Base-by-base conservation (phyloP, 2,329 filamentous ascomycete species). In the Lizonia empirigonia region DNA sequence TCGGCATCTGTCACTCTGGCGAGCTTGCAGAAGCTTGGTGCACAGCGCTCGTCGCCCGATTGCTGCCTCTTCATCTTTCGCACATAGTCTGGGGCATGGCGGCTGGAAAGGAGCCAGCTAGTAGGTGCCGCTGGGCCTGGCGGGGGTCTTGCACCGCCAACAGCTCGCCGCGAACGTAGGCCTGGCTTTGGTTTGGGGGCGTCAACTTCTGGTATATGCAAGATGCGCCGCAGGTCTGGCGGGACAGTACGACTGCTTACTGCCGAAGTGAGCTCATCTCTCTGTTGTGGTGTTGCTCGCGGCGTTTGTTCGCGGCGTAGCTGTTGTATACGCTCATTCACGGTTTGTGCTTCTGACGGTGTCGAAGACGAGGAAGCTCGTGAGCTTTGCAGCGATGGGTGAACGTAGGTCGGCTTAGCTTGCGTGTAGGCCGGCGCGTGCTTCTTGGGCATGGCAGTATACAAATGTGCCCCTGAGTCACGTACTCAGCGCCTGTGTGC, bases 261-360 rank as follows among this genome's bases (percentile, higher is more conserved):
- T 45, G 66, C 63, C 56, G 74, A 72, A 37, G 74, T 76, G 27
- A 80, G 62, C 42, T 74, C 70, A 67, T 79, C 72, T 29, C 73
- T 68, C 52, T 77, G 76, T 61, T 76, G 73, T 39, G 70, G 59
- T 2, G 68, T 71, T n/a, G 73, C 63, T 38, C 67, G 59, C 1
- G 72, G 72, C 19, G 71, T 58, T 53, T 78, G 74, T 47, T 77
- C 71, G 42, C 71, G 73, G 15, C 78, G 76, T 9, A 80, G 70
- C 56, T 77, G 76, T 36, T 72, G 69, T 42, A 80, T 74, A 33
- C 75, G 75, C 60, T 80, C 74, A 61, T 78, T 80, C 58, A 80
- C 77, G n/a, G 69, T 69, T 29, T 63, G 67, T 2, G 61, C 68
- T 49, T 63, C 51, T 2, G 67, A 57, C n/a, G 62, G 44, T 18